Evolutionary conservation across 768 basidiomycete species (phyloP).

Genomic region (Pleurotus tuber-regium): DNA sequence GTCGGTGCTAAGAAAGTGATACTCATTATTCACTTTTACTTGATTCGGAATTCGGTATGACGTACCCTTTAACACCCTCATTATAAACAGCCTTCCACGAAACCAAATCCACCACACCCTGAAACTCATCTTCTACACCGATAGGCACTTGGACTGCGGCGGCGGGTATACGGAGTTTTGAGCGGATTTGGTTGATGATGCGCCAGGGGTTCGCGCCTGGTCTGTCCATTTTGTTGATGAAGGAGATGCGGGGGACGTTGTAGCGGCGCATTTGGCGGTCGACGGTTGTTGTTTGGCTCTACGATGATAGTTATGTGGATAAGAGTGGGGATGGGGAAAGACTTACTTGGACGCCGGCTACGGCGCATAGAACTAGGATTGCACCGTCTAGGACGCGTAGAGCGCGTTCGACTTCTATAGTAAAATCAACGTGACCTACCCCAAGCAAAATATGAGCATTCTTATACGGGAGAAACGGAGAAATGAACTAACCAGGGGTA

Average conservation of each 20-base stretch:
- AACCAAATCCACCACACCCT: constrained; percentile 92
- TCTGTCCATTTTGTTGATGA: constrained; percentile 99
- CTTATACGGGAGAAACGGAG: not conserved
- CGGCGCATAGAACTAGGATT: constrained; percentile 93
- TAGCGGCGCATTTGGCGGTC: constrained; percentile 99
- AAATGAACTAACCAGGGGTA: constrained; percentile 70
- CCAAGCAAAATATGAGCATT: not conserved
- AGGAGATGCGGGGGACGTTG: constrained; percentile 92
- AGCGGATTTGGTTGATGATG: constrained; percentile 86
- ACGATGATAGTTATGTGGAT: too few relatives aligned
- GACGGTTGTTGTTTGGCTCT: constrained; percentile 98
- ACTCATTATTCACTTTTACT: too few relatives aligned
- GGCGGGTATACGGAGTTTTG: constrained; percentile 88
- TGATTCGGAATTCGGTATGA: too few relatives aligned
- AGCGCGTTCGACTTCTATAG: constrained; percentile 97
- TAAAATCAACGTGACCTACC: constrained; percentile 97
- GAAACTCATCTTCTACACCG: constrained; percentile 82
- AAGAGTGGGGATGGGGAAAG: not conserved
- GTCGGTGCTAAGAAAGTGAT: constrained; percentile 48
- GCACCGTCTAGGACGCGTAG: constrained; percentile 96
- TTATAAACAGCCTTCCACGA: constrained; percentile 95
- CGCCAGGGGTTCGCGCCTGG: constrained; percentile 98
- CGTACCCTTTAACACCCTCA: constrained; percentile 90
- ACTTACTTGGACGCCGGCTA: constrained; percentile 87
- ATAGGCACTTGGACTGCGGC: constrained; percentile 97